These are phyloP conservation scores for Sambucus nigra DNA, from an alignment of 129 eudicot species.

Conservation along the genomic window DNA sequence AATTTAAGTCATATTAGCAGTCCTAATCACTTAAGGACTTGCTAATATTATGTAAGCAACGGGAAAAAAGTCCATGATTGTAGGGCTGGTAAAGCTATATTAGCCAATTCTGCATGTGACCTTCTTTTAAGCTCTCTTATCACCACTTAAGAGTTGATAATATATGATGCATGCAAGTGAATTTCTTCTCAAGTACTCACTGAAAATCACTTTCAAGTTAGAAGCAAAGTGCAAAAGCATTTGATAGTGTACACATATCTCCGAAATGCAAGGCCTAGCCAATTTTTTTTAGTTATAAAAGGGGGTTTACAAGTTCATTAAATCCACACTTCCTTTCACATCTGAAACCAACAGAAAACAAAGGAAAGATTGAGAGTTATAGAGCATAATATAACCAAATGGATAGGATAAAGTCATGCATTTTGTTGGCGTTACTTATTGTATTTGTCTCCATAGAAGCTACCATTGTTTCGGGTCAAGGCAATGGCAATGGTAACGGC, in stretches of 20 bases:
- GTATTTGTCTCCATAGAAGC: conserved; percentile 28
- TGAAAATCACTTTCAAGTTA: neutral
- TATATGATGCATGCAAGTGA: neutral
- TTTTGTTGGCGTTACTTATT: conserved; percentile 39
- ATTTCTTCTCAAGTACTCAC: neutral
- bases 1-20: too few relatives aligned
- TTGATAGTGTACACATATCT: neutral
- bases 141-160: neutral
- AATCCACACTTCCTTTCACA: neutral
- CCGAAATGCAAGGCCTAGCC: neutral
- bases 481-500: conserved; percentile 16
- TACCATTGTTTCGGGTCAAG: conserved; percentile 19
- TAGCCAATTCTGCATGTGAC: neutral
- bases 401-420: conserved; percentile 28
- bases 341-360: neutral
- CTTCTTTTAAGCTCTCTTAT: neutral
- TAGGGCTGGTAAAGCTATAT: neutral
- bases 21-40: too few relatives aligned
- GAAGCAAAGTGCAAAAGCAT: neutral
- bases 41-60: too few relatives aligned
- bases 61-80: neutral
- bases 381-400: conserved; percentile 11
- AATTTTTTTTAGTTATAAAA: conserved; percentile 2
- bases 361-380: neutral
- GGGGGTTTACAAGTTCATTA: neutral